Base-by-base conservation (phyloP, 225 moss, liverwort and hornwort genomes). In the Asterella californica region DNA sequence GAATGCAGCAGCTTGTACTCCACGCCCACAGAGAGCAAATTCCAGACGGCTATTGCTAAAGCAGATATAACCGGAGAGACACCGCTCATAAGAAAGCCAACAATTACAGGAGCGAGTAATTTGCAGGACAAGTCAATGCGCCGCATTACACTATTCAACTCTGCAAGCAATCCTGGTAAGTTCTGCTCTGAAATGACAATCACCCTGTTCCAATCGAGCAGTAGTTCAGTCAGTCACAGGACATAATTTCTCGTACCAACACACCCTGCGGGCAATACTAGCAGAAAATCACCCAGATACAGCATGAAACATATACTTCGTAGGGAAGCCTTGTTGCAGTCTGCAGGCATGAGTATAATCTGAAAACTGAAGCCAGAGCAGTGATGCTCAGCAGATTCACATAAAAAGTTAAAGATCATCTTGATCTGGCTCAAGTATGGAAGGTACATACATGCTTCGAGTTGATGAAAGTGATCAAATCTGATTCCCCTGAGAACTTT, bases 101-200 rank as follows among this genome's bases (percentile, higher is more conserved):
- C 95, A 52, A 87, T 86, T 59, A 93, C 84, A 33, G 95, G 99
- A 70, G 95, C 95, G 29, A 99, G 83, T 33, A 99, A 85, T 89
- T 93, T 95, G 85, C 99, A 99, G 25, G 84, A 89, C 0, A 99
- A 89, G 81, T 99, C 99, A 81, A 99, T 99, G 38, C 99, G 93
- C 73, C 93, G 89, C 99, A 99, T 99, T 12, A 82, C 74, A 72
- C 95, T 91, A 71, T 99, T 99, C 45, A 94, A 85, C 74, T 83
- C 80, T 50, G 90, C 81, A 57, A 95, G 79, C 78, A 88, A 70
- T 10, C 84, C 90, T 78, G 92, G 78, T 10, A 81, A 82, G 45
- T 92, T 88, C 12, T 81, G 82, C 80, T 92, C 91, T 73, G 94
- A 89, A 75, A 99, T 94, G 81, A 90, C 80, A 71, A 99, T 90